phyloP scores from a whole-genome alignment of 352 stramenopile genomes.

The Poterioochromonas sp. region DNA sequence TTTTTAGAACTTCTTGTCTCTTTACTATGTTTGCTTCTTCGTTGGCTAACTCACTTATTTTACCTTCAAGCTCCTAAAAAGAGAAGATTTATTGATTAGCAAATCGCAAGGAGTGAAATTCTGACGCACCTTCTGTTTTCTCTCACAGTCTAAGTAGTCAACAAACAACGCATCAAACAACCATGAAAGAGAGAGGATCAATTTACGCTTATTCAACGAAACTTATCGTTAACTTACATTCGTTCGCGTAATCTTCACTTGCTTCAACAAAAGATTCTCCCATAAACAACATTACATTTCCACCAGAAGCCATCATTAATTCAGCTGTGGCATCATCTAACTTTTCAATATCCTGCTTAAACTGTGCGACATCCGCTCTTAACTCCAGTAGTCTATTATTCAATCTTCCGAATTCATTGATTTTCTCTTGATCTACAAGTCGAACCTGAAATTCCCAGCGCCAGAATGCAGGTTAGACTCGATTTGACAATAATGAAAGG shows the following conservation, averaged over 20 bases:
- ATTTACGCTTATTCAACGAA: background rate
- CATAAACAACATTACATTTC: constrained; percentile 72
- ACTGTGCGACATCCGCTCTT: constrained; percentile 67
- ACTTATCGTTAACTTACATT: constrained; percentile 56
- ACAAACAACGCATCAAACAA: background rate
- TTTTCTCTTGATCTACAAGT: constrained; percentile 87
- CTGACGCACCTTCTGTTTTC: constrained; percentile 63
- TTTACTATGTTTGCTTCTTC: constrained; percentile 39
- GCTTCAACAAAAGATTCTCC: constrained; percentile 88
- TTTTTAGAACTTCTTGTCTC: constrained; percentile 68
- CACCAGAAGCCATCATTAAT: constrained; percentile 87
- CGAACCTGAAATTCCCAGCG: too few relatives aligned
- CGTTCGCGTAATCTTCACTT: constrained; percentile 81
- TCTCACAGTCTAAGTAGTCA: constrained; percentile 45
- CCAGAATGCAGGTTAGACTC: too few relatives aligned
- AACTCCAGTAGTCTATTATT: constrained; percentile 86
- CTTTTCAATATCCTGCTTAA: constrained; percentile 85
- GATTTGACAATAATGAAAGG: too few relatives aligned
- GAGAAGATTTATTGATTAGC: background rate
- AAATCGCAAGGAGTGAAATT: background rate
- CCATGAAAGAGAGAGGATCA: background rate
- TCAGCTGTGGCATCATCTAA: constrained; percentile 91
- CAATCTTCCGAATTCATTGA: constrained; percentile 94
- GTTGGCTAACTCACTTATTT: constrained; percentile 31
- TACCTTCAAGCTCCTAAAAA: constrained; percentile 40